Conservation (phyloP, 768 basidiomycete genomes). For the Panaeolus cyanescens region DNA sequence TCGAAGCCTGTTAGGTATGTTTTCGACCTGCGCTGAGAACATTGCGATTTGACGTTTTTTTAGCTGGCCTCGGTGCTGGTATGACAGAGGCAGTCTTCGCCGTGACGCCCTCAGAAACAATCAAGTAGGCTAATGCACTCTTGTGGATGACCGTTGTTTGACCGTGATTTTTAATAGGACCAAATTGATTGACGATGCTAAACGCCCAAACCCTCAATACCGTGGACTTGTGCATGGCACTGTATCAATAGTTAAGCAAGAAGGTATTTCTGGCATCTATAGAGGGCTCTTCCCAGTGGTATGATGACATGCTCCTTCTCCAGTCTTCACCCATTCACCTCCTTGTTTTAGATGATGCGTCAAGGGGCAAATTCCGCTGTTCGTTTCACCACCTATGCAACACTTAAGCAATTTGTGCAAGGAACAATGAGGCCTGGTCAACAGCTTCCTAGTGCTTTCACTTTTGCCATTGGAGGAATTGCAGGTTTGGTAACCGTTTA, state of each 20-base stretch:
- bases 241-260: constrained; percentile 73
- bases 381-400: constrained; percentile 93
- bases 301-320: constrained; percentile 29
- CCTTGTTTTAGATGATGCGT: constrained; percentile 76
- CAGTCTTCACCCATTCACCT: not conserved
- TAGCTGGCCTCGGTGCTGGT: constrained; percentile 84
- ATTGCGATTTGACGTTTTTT: not conserved
- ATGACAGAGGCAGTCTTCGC: constrained; percentile 92
- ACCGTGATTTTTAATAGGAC: constrained; percentile 55
- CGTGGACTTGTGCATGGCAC: constrained; percentile 89
- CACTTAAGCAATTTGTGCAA: constrained; percentile 91
- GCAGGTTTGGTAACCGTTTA: constrained; percentile 97
- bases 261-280: constrained; percentile 86
- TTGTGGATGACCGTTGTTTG: not conserved
- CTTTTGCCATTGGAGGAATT: constrained; percentile 91
- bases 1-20: constrained; percentile 74
- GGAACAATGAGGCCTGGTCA: constrained; percentile 83
- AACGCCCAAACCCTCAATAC: constrained; percentile 82
- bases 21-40: not conserved
- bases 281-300: constrained; percentile 94
- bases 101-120: constrained; percentile 97
- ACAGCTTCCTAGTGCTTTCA: constrained; percentile 81
- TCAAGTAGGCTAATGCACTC: constrained; percentile 68
- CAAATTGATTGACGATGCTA: constrained; percentile 94
- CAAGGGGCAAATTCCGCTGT: constrained; percentile 98